These are phyloP conservation scores for Eucalyptus regnans DNA, from an alignment of 345 rosid genomes.

Conservation along the genomic window DNA sequence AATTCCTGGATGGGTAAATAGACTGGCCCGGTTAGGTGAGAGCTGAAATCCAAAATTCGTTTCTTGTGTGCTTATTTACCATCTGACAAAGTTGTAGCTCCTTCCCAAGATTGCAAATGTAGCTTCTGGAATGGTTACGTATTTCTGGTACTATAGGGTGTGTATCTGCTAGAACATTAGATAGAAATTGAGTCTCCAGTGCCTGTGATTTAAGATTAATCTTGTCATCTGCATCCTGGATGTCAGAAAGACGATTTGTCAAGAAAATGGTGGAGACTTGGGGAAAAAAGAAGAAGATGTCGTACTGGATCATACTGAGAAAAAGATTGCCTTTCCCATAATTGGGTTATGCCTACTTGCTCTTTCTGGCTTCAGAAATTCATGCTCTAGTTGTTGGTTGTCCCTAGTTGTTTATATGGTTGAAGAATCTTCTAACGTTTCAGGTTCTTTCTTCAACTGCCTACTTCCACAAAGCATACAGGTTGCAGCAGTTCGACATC, in stretches of 20 bases:
- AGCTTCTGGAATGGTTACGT: background rate
- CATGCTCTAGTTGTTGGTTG: background rate
- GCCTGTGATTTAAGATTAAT: background rate
- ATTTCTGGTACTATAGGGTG: background rate
- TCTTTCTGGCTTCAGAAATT: background rate
- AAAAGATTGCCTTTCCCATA: background rate
- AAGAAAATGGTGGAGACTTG: background rate
- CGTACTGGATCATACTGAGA: background rate
- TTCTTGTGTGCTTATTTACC: background rate
- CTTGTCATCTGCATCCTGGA: background rate
- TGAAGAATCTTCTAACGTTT: conserved; percentile 11
- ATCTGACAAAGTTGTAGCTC: background rate
- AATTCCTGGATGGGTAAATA: conserved; percentile 94
- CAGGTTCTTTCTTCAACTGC: conserved; percentile 94
- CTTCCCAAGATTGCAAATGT: background rate
- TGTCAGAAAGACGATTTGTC: background rate
- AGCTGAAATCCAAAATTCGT: background rate
- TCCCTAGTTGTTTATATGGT: background rate
- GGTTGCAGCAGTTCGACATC: conserved; percentile 66
- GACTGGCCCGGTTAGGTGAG: conserved; percentile 84
- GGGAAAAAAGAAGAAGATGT: background rate
- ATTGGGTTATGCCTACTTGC: background rate
- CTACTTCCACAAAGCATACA: conserved; percentile 86
- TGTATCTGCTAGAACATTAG: background rate
- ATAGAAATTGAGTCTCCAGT: background rate